Percentiles rank a stretch among this genome's conserved stretches.
Evolutionary conservation across 2,329 filamentous ascomycete species (phyloP).

Genomic region (Phaeoacremonium minimum): DNA sequence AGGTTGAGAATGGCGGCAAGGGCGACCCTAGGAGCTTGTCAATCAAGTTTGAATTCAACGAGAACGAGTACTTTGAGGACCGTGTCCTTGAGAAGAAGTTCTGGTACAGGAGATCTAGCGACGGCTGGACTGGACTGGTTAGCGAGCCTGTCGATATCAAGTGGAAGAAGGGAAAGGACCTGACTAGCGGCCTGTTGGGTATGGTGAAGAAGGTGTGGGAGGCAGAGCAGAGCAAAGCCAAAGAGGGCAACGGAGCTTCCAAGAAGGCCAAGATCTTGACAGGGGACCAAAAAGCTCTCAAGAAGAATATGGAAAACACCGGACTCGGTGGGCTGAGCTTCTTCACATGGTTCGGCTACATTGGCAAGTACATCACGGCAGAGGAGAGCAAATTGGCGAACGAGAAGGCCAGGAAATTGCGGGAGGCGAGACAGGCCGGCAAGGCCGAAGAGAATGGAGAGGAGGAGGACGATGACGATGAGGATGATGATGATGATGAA

Average conservation of each 20-base stretch:
- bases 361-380: conserved; percentile 62
- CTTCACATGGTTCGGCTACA: conserved; percentile 86
- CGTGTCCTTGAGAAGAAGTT: conserved; percentile 84
- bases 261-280: conserved; percentile 30
- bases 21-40: conserved; percentile 79
- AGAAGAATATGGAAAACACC: conserved; percentile 53
- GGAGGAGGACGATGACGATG: conserved; percentile 53
- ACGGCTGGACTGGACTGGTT: conserved; percentile 72
- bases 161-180: conserved; percentile 83
- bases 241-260: conserved; percentile 19
- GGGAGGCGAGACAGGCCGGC: conserved; percentile 46
- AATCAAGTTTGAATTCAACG: conserved; percentile 72
- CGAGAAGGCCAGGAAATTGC: conserved; percentile 52
- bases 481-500: conserved; percentile 57
- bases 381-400: conserved; percentile 65
- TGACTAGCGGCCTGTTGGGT: conserved; percentile 75
- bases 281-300: conserved; percentile 43
- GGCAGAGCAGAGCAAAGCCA: conserved; percentile 43
- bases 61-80: conserved; percentile 81
- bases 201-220: conserved; percentile 67
- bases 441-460: conserved; percentile 49
- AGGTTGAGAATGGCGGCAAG: conserved; percentile 56
- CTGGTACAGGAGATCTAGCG: conserved; percentile 69
- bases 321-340: conserved; percentile 69
- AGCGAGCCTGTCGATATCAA: conserved; percentile 84